Evolutionary conservation across 345 rosid genomes (phyloP), one percentile per base, ranked within the genome.

Genomic region (Bruguiera parviflora): DNA sequence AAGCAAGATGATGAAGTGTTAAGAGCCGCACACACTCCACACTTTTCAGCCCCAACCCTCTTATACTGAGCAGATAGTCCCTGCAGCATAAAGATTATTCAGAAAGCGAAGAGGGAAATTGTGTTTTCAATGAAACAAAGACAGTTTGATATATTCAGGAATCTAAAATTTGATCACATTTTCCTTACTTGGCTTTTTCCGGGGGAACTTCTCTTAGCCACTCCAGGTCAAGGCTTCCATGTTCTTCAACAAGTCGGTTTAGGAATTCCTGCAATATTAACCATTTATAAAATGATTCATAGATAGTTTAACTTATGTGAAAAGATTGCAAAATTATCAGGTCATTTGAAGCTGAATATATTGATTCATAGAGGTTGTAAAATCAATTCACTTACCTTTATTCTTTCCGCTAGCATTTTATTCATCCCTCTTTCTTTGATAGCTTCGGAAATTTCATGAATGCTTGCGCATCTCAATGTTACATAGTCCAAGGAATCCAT

Each of bases 1-100:
- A 94, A 63, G 98, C 98, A 53, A 89, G 86, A 71, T 94, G 85
- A 72, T 89, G 98, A 61, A 94, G 98, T 64, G 97, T 94, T 67
- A 94, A 80, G 74, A 94, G 95, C 71, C 98, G 76, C 76, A 94
- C 97, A 57, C 98, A 94, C 74, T 94, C 98, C 58, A 94, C 98
- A 73, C 98, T 94, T 85, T 94, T 94, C 75, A 94, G 68, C 46
- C 98, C 98, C 68, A 94, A 21, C 27, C 98, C 98, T 35, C 96
- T 64, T 68, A 94, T 71, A 64, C 97, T 94, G 73, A 94, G 85
- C 57, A 94, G 89, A 66, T 85, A 94, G 63, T 94, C 95, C 83
- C 98, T 94, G 84, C 68, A 75, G 53, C 76, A 73, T 60, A 68
- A 65, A 62, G 18, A 55, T 66, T 73, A 72, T 63, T 33, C 37